Evolutionary conservation across 2,329 filamentous ascomycete genomes (phyloP).

Genomic region (Ceratocystis albifundus): DNA sequence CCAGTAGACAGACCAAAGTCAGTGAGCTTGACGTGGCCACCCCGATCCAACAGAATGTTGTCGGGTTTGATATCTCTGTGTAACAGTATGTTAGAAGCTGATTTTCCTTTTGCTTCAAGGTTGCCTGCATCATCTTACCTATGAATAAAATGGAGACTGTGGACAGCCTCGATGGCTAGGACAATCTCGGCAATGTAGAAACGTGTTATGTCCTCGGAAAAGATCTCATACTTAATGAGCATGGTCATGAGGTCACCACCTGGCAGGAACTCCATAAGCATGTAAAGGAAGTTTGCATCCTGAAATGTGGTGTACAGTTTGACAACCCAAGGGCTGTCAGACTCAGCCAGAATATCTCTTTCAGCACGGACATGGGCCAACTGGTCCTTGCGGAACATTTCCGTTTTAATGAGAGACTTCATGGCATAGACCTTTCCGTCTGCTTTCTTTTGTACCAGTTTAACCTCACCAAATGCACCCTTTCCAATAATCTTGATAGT

Average conservation of each 20-base stretch:
- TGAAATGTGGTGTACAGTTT: constrained; percentile 98
- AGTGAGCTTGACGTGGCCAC: constrained; percentile 68
- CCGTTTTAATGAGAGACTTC: constrained; percentile 95
- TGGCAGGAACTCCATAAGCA: constrained; percentile 98
- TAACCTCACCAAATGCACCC: constrained; percentile 96
- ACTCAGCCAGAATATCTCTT: constrained; percentile 93
- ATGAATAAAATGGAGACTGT: constrained; percentile 96
- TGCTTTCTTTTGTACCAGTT: constrained; percentile 89
- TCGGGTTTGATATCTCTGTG: constrained; percentile 66
- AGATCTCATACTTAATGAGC: constrained; percentile 99
- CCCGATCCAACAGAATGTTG: constrained; percentile 65
- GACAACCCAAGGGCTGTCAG: constrained; percentile 98
- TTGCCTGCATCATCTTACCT: constrained; percentile 48
- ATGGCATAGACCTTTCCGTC: constrained; percentile 96
- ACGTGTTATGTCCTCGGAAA: constrained; percentile 93
- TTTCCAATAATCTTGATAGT: constrained; percentile 98
- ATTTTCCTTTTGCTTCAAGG: not conserved
- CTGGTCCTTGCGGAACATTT: constrained; percentile 99
- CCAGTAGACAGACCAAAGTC: constrained; percentile 73
- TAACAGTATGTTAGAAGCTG: not conserved
- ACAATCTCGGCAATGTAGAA: constrained; percentile 99
- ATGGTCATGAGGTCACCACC: constrained; percentile 99
- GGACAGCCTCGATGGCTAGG: constrained; percentile 94
- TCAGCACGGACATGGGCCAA: constrained; percentile 94
- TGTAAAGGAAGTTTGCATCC: constrained; percentile 89